These are phyloP conservation scores for Trametes villosa DNA, from an alignment of 768 basidiomycete species.

Conservation along the genomic window DNA sequence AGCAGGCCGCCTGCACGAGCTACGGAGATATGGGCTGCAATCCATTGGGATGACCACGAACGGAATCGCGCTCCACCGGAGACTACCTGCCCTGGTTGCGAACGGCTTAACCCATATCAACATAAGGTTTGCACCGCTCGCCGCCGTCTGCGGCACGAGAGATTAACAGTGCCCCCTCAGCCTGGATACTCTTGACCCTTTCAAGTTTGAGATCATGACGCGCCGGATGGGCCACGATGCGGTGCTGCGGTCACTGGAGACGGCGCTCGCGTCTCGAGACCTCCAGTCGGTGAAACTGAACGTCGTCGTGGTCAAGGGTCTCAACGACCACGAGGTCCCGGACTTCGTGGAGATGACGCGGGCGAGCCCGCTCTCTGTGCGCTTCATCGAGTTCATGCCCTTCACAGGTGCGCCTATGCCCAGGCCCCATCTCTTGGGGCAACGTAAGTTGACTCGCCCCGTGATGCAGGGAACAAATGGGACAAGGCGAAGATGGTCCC, in stretches of 20 bases:
- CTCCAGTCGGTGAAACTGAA: conserved; percentile 78
- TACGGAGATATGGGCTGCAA: conserved; percentile 64
- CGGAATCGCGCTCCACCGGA: conserved; percentile 75
- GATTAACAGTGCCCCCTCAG: conserved; percentile 41
- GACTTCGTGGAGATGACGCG: conserved; percentile 82
- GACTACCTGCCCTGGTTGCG: conserved; percentile 65
- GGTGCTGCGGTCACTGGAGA: conserved; percentile 67
- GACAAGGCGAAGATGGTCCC: conserved; percentile 80
- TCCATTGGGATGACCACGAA: conserved; percentile 90
- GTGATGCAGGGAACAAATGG: conserved; percentile 78
- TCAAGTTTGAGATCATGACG: conserved; percentile 89
- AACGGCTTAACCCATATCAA: conserved; percentile 80
- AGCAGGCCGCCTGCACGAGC: conserved; percentile 60
- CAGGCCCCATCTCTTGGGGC: conserved; percentile 5
- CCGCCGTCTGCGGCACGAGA: background rate
- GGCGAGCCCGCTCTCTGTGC: conserved; percentile 63
- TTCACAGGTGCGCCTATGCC: conserved; percentile 59
- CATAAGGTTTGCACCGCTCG: conserved; percentile 37
- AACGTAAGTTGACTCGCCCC: conserved; percentile 6
- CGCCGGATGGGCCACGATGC: conserved; percentile 76
- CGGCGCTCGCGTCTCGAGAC: conserved; percentile 56
- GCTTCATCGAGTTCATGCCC: conserved; percentile 96
- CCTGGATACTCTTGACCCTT: conserved; percentile 83
- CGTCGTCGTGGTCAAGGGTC: conserved; percentile 77
- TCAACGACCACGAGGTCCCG: conserved; percentile 81